These are phyloP conservation scores for Taphrina wiesneri DNA, from an alignment of 1,139 yeast species.

Conservation along the genomic window DNA sequence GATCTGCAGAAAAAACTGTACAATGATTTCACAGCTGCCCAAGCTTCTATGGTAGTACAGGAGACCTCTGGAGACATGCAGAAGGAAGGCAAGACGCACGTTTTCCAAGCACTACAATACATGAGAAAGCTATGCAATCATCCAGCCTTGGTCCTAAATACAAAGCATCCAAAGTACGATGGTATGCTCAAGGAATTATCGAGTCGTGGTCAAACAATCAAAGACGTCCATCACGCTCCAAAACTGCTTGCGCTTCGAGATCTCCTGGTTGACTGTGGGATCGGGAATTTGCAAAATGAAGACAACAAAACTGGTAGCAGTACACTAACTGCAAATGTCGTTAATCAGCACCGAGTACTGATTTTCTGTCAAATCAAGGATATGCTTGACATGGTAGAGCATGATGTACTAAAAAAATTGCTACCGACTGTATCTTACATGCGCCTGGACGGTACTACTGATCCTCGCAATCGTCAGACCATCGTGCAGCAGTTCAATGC, in stretches of 20 bases:
- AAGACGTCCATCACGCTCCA: slow-evolving; percentile 84
- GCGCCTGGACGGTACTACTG: slow-evolving; percentile 94
- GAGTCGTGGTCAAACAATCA: slow-evolving; percentile 60
- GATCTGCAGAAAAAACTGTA: slow-evolving; percentile 85
- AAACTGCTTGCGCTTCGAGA: slow-evolving; percentile 81
- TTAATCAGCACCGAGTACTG: slow-evolving; percentile 92
- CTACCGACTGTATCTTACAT: slow-evolving; percentile 91
- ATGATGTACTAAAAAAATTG: slow-evolving; percentile 74
- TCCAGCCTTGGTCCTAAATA: slow-evolving; percentile 86
- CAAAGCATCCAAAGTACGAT: slow-evolving; percentile 77
- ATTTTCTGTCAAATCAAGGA: slow-evolving; percentile 96
- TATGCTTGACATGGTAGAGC: slow-evolving; percentile 95
- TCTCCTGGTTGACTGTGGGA: slow-evolving; percentile 87
- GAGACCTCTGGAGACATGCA: slow-evolving; percentile 48
- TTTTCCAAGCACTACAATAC: slow-evolving; percentile 95
- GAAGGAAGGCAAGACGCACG: slow-evolving; percentile 74
- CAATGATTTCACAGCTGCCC: slow-evolving; percentile 87
- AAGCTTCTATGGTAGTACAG: slow-evolving; percentile 64
- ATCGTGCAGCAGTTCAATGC: slow-evolving; percentile 90
- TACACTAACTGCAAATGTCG: slow-evolving; percentile 64
- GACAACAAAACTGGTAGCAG: slow-evolving; percentile 43
- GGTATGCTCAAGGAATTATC: slow-evolving; percentile 64
- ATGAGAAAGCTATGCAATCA: slow-evolving; percentile 97
- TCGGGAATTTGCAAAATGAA: slow-evolving; percentile 60
- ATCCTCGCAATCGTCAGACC: slow-evolving; percentile 86